phyloP scores from a whole-genome alignment of 2,329 filamentous ascomycete genomes.

The Emergomyces orientalis region DNA sequence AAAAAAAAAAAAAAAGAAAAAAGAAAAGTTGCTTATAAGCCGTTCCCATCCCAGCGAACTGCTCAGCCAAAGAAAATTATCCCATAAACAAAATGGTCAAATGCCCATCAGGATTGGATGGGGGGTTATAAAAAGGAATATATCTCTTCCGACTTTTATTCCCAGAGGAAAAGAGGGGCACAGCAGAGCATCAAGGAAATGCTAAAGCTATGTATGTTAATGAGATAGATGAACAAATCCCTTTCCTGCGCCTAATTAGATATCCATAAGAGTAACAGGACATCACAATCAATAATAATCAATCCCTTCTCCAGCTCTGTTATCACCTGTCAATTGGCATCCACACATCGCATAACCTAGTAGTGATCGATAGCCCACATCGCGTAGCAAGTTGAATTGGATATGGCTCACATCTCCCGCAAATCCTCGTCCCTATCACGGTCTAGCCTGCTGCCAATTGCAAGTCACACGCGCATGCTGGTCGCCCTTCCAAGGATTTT shows the following conservation, averaged over 20 bases:
- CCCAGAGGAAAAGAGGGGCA: not conserved
- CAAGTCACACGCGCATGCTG: constrained; percentile 6
- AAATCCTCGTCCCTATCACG: constrained; percentile 1
- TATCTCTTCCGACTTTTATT: not conserved
- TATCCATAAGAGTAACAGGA: not conserved
- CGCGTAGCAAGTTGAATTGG: not conserved
- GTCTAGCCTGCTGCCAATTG: constrained; percentile 1
- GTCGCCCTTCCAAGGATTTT: not conserved
- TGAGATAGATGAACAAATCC: not conserved
- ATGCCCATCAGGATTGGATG: not conserved
- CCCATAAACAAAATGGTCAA: not conserved
- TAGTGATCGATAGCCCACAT: not conserved
- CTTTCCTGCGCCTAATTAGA: not conserved
- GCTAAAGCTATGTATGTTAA: not conserved
- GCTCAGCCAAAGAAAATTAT: not conserved
- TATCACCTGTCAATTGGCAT: not conserved
- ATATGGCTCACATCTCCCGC: not conserved
- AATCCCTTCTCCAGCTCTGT: not conserved
- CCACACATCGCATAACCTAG: not conserved
- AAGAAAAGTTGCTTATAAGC: no score
- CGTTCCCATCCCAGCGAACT: not conserved
- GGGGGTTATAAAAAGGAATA: not conserved
- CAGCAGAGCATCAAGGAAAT: not conserved
- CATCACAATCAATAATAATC: not conserved
- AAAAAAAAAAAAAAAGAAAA: not conserved